Percentiles rank a stretch among this genome's conserved stretches.
Evolutionary conservation across 495 filamentous ascomycete species (phyloP).

Genomic region (Penicillium malachiteum): DNA sequence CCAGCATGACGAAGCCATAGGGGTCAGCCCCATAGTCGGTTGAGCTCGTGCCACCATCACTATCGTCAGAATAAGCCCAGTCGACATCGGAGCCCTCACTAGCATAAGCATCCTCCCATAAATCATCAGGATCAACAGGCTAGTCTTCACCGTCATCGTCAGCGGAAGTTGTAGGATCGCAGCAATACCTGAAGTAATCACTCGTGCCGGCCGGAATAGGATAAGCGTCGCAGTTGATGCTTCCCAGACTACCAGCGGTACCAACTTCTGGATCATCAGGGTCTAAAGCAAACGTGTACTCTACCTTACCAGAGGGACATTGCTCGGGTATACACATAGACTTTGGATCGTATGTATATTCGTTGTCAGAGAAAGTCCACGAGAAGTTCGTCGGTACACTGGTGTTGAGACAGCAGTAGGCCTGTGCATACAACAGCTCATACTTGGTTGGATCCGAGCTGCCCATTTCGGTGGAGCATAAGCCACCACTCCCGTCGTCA

Average conservation of each 20-base stretch:
- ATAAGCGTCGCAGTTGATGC: background rate
- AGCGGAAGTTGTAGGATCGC: background rate
- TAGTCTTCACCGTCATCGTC: background rate
- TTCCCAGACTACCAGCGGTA: background rate
- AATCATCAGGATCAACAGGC: background rate
- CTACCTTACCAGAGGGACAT: background rate
- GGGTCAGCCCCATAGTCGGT: constrained; percentile 26
- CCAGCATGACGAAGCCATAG: constrained; percentile 38
- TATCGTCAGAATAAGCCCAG: background rate
- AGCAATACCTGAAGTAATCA: background rate
- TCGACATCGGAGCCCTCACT: background rate
- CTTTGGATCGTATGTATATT: background rate
- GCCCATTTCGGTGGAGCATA: background rate
- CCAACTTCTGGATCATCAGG: background rate
- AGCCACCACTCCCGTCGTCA: background rate
- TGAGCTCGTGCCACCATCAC: background rate
- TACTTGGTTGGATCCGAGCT: background rate
- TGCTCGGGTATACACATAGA: background rate
- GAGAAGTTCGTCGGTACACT: background rate
- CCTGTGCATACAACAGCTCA: background rate
- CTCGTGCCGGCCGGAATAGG: background rate
- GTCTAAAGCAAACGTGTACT: background rate
- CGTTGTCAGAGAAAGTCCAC: background rate
- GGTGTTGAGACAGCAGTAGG: background rate
- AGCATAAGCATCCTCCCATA: background rate